These are phyloP conservation scores for Populus simonii DNA, from an alignment of 345 rosid species.

Conservation along the genomic window DNA sequence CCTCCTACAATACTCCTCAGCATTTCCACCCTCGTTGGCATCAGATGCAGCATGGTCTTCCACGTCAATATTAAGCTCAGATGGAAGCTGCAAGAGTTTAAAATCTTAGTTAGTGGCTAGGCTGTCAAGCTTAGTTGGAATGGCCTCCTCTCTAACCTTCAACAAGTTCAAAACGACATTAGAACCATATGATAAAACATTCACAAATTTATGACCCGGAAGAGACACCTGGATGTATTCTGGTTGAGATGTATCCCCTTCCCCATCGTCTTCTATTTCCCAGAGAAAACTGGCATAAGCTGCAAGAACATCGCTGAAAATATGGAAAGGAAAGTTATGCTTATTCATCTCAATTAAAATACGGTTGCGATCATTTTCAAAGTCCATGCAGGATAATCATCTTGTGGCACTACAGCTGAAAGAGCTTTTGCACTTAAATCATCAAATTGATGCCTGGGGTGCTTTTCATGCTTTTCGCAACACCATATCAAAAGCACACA, in stretches of 20 bases:
- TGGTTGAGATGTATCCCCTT: conserved; percentile 18
- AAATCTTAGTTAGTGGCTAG: neutral
- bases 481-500: neutral
- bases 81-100: conserved; percentile 5
- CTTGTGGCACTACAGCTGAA: neutral
- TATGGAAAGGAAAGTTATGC: neutral
- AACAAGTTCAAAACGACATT: neutral
- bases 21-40: neutral
- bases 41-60: conserved; percentile 4
- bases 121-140: neutral
- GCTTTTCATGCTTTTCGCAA: neutral
- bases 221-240: conserved; percentile 37
- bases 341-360: neutral
- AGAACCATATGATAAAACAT: neutral
- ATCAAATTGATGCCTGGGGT: neutral
- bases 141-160: conserved; percentile 14
- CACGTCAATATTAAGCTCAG: neutral
- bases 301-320: conserved; percentile 56
- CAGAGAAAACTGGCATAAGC: conserved; percentile 78
- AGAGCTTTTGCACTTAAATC: neutral
- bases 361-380: neutral
- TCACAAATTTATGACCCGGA: neutral
- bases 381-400: neutral
- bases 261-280: conserved; percentile 39
- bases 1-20: conserved; percentile 26